A percentile compares a stretch with the other conserved stretches of the same genome.
phyloP scores from a whole-genome alignment of 148 eudicot genomes.

The Drosera capensis region DNA sequence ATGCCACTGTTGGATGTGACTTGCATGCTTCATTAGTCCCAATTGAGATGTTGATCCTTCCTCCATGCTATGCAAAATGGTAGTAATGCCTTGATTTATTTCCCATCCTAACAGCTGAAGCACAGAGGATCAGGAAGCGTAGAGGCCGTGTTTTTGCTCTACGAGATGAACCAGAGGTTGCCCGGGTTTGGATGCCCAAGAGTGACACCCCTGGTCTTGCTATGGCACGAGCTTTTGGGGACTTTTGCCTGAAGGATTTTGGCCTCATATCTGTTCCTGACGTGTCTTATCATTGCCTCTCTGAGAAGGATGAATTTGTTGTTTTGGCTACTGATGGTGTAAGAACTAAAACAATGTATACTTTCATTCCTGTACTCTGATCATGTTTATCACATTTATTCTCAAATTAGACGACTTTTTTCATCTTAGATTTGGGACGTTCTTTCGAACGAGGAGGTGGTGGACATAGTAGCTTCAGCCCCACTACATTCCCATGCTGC shows the following conservation, averaged over 20 bases:
- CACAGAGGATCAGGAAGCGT: slow-evolving; percentile 68
- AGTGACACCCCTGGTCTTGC: slow-evolving; percentile 83
- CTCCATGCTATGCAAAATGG: too few relatives aligned
- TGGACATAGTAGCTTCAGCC: slow-evolving; percentile 49
- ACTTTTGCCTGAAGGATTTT: slow-evolving; percentile 82
- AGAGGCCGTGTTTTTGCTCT: slow-evolving; percentile 85
- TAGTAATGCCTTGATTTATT: background rate
- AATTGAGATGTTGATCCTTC: too few relatives aligned
- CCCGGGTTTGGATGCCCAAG: slow-evolving; percentile 85
- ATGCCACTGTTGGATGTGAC: too few relatives aligned
- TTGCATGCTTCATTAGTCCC: too few relatives aligned
- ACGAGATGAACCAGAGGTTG: slow-evolving; percentile 78
- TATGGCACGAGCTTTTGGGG: slow-evolving; percentile 96
- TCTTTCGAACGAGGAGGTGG: slow-evolving; percentile 72
- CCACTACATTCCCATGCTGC: slow-evolving; percentile 49
- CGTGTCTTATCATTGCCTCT: slow-evolving; percentile 43
- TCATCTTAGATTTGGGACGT: slow-evolving; percentile 99
- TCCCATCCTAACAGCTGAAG: slow-evolving; percentile 45
- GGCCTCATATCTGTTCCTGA: slow-evolving; percentile 85
- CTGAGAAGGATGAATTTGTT: slow-evolving; percentile 68
- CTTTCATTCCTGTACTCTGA: background rate
- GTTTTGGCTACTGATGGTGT: slow-evolving; percentile 92
- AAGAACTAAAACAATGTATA: slow-evolving; percentile 5
- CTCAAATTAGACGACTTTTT: background rate
- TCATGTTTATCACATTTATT: background rate